Base-by-base conservation (phyloP, 2,329 filamentous ascomycete species). In the Colletotrichum cuscutae region DNA sequence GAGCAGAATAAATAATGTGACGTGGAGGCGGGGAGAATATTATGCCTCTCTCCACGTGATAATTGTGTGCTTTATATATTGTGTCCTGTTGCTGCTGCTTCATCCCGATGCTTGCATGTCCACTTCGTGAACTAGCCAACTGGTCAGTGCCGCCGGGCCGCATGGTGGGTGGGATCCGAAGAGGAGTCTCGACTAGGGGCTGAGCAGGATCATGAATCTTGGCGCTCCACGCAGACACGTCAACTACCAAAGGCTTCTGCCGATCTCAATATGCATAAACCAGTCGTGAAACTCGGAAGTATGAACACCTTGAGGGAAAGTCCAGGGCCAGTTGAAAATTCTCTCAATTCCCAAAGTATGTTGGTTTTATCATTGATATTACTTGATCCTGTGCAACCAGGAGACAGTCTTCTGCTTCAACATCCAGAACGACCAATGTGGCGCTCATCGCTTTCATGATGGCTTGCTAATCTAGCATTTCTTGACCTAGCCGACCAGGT, bases 211-310 rank as follows among this genome's bases (percentile, higher is more conserved):
- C 60, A 65, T 49, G 32, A 61, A 59, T 28, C n/a, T 57, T 49
- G 46, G 19, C 56, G 19, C 66, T 30, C 66, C 70, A 72, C 70
- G 56, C 49, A 65, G 54, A 66, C 66, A 65, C 60, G 70, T 72
- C 66, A 61, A 72, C n/a, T 30, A 30, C 32, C 60, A 52, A 37
- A 60, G 26, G 6, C 19, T 15, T 26, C 37, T 35, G 70, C 56
- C 59, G 70, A 72, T 72, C 70, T 61, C 66, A 65, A 72, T 72
- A 35, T 70, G 28, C 24, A 30, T 28, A 35, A 61, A 35, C 26
- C n/a, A 26, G 7, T 49, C 12, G 6, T 65, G 65, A 65, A 70
- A 70, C 66, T 13, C 56, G 15, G n/a, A 7, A 15, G 15, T 49
- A 22, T 6, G 46, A 57, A 22, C 26, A 35, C 13, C 66, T 57